Conservation (phyloP, 345 rosid genomes). For the Nasturtium officinale region DNA sequence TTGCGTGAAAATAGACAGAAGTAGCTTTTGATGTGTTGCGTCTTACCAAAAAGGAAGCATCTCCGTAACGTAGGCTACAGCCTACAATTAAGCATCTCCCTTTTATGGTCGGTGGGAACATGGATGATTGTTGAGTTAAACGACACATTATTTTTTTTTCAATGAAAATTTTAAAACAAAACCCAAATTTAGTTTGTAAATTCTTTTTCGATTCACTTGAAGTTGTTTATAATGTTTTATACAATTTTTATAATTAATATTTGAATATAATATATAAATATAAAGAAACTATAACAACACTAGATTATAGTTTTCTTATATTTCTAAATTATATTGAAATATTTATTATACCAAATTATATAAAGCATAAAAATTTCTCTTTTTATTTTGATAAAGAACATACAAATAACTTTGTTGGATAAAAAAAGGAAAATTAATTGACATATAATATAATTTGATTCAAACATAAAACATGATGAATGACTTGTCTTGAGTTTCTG, state of each 20-base stretch:
- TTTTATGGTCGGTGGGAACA: conserved; percentile 30
- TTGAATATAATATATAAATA: too few species aligned
- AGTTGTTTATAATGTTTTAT: too few species aligned
- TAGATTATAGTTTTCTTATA: neutral
- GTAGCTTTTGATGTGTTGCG: conserved; percentile 21
- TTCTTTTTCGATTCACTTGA: neutral
- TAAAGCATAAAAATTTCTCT: too few species aligned
- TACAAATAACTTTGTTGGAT: neutral
- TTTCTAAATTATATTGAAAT: neutral
- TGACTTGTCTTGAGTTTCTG: neutral
- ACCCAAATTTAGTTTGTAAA: neutral
- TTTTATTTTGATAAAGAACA: neutral
- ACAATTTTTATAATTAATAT: too few species aligned
- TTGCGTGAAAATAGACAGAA: neutral
- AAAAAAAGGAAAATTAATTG: neutral
- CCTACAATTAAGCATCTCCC: conserved; percentile 4
- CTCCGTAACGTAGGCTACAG: conserved; percentile 30
- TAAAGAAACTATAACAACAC: too few species aligned
- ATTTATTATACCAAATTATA: neutral
- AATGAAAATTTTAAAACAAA: neutral
- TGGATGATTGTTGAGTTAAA: neutral
- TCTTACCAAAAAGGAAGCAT: neutral
- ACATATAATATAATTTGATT: neutral
- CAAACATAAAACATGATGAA: neutral
- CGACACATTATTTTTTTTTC: neutral